Evolutionary conservation across 1,284 basidiomycete genomes (phyloP).

Genomic region (Naganishia liquefaciens): DNA sequence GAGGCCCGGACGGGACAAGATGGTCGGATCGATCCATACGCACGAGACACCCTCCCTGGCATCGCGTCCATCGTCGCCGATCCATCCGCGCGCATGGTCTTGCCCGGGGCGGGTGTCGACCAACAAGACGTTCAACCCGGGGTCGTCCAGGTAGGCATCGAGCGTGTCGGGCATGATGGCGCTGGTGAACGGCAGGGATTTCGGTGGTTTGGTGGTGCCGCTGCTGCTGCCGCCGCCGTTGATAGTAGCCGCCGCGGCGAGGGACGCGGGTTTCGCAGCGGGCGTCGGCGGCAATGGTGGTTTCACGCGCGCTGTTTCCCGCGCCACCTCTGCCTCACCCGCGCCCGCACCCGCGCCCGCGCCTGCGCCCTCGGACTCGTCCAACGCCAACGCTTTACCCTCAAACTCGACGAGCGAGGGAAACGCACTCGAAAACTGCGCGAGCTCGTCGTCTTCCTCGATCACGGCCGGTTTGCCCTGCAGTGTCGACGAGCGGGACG

Average conservation of each 20-base stretch:
- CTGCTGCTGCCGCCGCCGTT: too few species aligned
- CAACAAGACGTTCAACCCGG: slow-evolving; percentile 67
- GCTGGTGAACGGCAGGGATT: slow-evolving; percentile 60
- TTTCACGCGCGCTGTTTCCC: slow-evolving; percentile 13
- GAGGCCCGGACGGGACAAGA: slow-evolving; percentile 69
- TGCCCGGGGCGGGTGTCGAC: slow-evolving; percentile 78
- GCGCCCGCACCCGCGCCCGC: neutral
- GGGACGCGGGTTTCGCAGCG: neutral
- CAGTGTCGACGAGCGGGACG: neutral
- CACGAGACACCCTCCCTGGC: slow-evolving; percentile 50
- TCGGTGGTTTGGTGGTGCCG: neutral
- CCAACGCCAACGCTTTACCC: slow-evolving; percentile 33
- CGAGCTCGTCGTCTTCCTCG: slow-evolving; percentile 36
- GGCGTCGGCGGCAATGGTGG: slow-evolving; percentile 9
- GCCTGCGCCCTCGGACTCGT: neutral
- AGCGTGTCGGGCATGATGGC: slow-evolving; percentile 66
- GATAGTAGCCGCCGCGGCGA: too few species aligned
- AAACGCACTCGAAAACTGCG: slow-evolving; percentile 47
- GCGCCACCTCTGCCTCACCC: neutral
- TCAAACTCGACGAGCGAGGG: slow-evolving; percentile 51
- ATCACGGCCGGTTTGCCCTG: slow-evolving; percentile 6
- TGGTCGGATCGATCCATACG: slow-evolving; percentile 81
- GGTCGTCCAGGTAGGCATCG: slow-evolving; percentile 61
- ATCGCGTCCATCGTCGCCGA: slow-evolving; percentile 60
- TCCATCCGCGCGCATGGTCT: slow-evolving; percentile 73